Base-by-base conservation (phyloP, 139 green algal genomes). In the Monoraphidium neglectum region DNA sequence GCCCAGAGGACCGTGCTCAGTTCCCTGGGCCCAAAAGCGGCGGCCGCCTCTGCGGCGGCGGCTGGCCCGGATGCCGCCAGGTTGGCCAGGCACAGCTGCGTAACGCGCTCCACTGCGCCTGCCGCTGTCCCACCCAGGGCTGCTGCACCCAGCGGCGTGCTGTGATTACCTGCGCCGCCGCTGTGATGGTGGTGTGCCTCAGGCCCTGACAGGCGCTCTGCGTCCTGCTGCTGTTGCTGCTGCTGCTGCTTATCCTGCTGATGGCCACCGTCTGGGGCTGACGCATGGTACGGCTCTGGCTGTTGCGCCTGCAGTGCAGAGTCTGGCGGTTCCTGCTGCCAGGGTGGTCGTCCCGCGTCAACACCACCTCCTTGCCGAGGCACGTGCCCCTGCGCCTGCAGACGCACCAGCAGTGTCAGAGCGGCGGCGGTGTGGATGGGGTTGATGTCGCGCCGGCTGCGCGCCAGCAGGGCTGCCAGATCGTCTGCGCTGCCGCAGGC, bases 231-330 rank as follows among this genome's bases (percentile, higher is more conserved):
- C 43, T 60, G 21, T 30, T 51, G 47, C 69, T 75, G 69, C 69
- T 66, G 69, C 69, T 75, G 69, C 26, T 63, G 28, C 1, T 46
- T 10, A 26, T 65, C 47, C 68, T 74, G 46, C 47, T 64, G 68
- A 18, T 33, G 21, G 54, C 32, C 3, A 53, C 40, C 18, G 16
- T 35, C 54, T 26, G 6, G 12, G 21, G 10, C 54, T 26, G 12
- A 61, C 21, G 47, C 47, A 47, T 61, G 38, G 38, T 16, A 12
- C 66, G 38, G 37, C 66, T 72, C 13, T 12, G 51, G 23, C 16
- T 64, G 56, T 15, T 64, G 56, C 56, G 12, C 10, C 56, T 64
- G 56, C 26, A n/a, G n/a, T n/a, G n/a, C n/a, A n/a, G n/a, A n/a
- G n/a, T n/a, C n/a, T n/a, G n/a, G n/a, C n/a, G n/a, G n/a, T n/a